Evolutionary conservation across 257 asterid species (phyloP), one percentile per base, ranked within the genome.

Genomic region (Buddleja alternifolia): DNA sequence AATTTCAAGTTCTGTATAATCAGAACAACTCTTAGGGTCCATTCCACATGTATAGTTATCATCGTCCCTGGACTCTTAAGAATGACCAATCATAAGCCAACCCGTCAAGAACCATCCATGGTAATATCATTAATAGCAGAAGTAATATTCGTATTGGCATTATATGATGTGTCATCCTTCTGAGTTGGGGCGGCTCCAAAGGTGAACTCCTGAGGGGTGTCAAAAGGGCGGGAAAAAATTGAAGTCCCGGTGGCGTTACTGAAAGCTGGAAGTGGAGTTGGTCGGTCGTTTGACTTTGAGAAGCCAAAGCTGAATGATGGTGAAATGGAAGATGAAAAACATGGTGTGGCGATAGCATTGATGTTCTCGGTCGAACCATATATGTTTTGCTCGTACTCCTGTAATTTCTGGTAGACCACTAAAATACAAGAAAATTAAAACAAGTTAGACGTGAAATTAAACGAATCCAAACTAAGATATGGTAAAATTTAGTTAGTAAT

Each of bases 381-480:
- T 17, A 87, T 71, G 72, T 63, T 80, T 74, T 81, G 91, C 85
- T 94, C 99, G 21, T 79, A 91, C 59, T 84, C 96, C 70, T 82
- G 86, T 66, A 94, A 75, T 72, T 94, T 95, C 77, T 87, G 85
- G 77, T 83, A 73, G 51, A 87, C 83, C 60, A 15, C 99, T 94
- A 73, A 63, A 77, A 76, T 60, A 54, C 25, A 75, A 10, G 21
- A 45, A 71, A 66, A 44, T 34, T 14, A 66, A 67, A 71, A 74
- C 7, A 10, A 8, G 37, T 86, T 63, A 77, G 62, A 56, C 47
- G 41, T 23, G 32, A 34, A 58, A 47, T 21, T 64, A 16, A 44
- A 2, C 32, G 47, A 20, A 14, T 41, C 10, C 11, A 45, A 63
- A 48, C 42, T 37, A 45, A 14, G 12, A 17, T 29, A 1, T 20